Percentiles rank a stretch among this genome's conserved stretches.
Conservation (phyloP, 2,329 filamentous ascomycete species). For the Diaporthe longicolla region DNA sequence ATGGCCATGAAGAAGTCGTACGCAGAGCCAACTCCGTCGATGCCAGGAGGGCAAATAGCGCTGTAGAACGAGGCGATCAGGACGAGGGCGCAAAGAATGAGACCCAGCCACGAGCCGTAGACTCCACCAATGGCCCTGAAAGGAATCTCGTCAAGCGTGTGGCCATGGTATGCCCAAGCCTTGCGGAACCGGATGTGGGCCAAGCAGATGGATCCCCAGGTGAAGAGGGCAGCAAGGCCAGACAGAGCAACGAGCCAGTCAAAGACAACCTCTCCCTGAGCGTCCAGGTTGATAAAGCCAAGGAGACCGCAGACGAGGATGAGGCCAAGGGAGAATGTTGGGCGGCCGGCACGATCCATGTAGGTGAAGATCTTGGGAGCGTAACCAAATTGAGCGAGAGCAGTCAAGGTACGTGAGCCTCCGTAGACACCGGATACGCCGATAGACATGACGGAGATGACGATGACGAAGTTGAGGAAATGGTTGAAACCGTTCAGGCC, state of each 20-base stretch:
- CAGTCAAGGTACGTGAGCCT: conserved; percentile 70
- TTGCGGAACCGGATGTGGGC: conserved; percentile 78
- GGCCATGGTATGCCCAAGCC: conserved; percentile 74
- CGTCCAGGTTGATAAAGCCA: conserved; percentile 62
- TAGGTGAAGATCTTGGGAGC: conserved; percentile 68
- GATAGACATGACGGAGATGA: conserved; percentile 71
- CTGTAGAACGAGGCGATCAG: conserved; percentile 64
- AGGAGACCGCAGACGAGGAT: conserved; percentile 65
- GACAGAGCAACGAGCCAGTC: conserved; percentile 78
- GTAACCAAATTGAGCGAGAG: conserved; percentile 71
- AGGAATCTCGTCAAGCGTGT: conserved; percentile 75
- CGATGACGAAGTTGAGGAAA: conserved; percentile 72
- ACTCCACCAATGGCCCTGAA: conserved; percentile 74
- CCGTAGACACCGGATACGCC: conserved; percentile 73
- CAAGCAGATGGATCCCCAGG: conserved; percentile 79
- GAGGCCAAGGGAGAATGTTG: conserved; percentile 63
- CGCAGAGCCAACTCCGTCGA: conserved; percentile 51
- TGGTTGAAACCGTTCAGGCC: conserved; percentile 65
- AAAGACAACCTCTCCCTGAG: conserved; percentile 67
- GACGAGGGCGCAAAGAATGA: conserved; percentile 70
- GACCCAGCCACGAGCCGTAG: conserved; percentile 74
- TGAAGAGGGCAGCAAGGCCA: conserved; percentile 75
- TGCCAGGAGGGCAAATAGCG: conserved; percentile 54
- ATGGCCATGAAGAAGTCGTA: conserved; percentile 68
- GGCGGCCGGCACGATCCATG: conserved; percentile 70